phyloP scores from a whole-genome alignment of 2,329 filamentous ascomycete species.

The Daldinia sp. region DNA sequence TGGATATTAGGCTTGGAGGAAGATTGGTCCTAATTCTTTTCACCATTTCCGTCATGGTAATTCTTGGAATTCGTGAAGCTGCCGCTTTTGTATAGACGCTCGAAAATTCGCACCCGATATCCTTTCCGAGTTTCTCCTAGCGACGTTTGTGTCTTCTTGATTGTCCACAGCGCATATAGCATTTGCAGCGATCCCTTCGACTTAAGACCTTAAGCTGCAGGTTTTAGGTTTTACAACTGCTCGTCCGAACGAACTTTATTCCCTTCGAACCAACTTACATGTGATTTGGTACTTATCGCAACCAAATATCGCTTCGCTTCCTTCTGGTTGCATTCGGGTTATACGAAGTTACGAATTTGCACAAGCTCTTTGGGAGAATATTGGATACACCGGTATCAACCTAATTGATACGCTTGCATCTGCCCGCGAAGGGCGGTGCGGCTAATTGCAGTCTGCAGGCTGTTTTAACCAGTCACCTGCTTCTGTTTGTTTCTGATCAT shows the following conservation, averaged over 20 bases:
- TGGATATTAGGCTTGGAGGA: not conserved
- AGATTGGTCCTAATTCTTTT: constrained; percentile 3
- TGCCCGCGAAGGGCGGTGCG: constrained; percentile 28
- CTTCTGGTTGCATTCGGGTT: constrained; percentile 5
- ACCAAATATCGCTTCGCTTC: constrained; percentile 13
- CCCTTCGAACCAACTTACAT: constrained; percentile 14
- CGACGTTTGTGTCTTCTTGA: no score
- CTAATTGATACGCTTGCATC: constrained; percentile 22
- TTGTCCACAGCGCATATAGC: no score
- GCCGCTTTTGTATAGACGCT: constrained; percentile 12
- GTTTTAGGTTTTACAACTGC: constrained; percentile 15
- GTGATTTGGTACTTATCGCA: constrained; percentile 18
- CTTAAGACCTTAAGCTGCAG: constrained; percentile 2
- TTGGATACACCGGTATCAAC: constrained; percentile 32
- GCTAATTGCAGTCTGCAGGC: constrained; percentile 32
- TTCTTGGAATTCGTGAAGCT: constrained; percentile 7
- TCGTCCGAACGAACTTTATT: constrained; percentile 25
- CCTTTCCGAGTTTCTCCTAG: not conserved
- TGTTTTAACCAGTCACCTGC: constrained; percentile 21
- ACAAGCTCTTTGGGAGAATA: constrained; percentile 18
- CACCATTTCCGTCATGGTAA: constrained; percentile 16
- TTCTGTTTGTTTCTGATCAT: constrained; percentile 1
- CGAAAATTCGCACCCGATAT: constrained; percentile 6
- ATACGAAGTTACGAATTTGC: not conserved
- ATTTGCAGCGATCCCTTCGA: not conserved